Conservation (phyloP, 2,329 filamentous ascomycete genomes). For the Xylaria sp. region DNA sequence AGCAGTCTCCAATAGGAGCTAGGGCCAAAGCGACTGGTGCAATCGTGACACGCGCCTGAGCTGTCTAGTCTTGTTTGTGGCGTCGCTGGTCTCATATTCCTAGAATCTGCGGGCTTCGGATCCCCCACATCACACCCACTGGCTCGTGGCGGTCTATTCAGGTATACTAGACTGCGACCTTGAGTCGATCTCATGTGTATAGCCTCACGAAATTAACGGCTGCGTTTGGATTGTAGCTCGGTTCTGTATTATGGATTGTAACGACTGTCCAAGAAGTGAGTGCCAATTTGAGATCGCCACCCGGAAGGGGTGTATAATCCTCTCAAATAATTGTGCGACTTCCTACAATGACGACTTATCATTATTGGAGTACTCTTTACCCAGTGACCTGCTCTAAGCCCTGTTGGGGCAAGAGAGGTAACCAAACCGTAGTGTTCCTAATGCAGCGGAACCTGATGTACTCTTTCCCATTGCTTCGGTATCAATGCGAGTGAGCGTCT, state of each 20-base stretch:
- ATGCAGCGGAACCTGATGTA: slow-evolving; percentile 28
- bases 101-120: not conserved
- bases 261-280: not conserved
- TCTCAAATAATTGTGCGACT: not conserved
- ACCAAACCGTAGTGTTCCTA: not conserved
- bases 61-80: not conserved
- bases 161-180: not conserved
- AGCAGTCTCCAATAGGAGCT: slow-evolving; percentile 1
- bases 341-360: not conserved
- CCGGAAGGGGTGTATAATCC: not conserved
- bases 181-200: not conserved
- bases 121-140: not conserved
- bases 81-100: slow-evolving; percentile 1
- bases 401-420: not conserved
- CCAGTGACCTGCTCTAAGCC: not conserved
- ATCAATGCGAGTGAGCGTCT: slow-evolving; percentile 43
- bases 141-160: not conserved
- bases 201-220: not conserved
- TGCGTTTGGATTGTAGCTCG: not conserved
- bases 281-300: not conserved
- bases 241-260: not conserved
- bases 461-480: slow-evolving; percentile 44
- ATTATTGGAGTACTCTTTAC: not conserved
- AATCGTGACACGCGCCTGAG: not conserved
- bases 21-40: not conserved